phyloP scores from a whole-genome alignment of 306 rosid genomes.

The Urtica urens region DNA sequence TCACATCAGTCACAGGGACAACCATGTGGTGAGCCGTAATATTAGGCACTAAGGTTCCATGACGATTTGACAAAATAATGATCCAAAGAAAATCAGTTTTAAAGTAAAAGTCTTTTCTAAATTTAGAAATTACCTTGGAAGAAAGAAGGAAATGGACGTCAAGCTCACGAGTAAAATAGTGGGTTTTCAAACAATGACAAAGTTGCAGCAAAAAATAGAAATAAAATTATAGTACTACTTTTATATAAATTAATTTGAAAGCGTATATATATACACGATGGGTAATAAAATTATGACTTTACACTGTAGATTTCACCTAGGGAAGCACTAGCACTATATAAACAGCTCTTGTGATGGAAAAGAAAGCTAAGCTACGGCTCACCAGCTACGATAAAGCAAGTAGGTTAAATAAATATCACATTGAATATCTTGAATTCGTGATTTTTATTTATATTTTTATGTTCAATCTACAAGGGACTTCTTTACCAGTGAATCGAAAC shows the following conservation, averaged over 20 bases:
- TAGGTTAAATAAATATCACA: constrained; percentile 1
- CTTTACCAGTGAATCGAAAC: constrained; percentile 14
- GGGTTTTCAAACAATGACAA: constrained; percentile 1
- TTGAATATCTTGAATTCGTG: too few species aligned
- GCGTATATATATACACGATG: too few species aligned
- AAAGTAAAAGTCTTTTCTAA: not conserved
- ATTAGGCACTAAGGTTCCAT: not conserved
- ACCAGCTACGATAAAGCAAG: constrained; percentile 18
- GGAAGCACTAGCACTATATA: constrained; percentile 9
- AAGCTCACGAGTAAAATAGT: constrained; percentile 2
- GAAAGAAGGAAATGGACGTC: not conserved
- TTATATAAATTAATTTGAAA: not conserved
- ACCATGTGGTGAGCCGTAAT: not conserved
- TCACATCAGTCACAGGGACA: constrained; percentile 4
- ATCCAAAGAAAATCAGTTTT: not conserved
- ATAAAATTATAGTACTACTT: not conserved
- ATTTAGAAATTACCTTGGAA: constrained; percentile 1
- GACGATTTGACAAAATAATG: not conserved
- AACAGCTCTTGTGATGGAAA: constrained; percentile 3
- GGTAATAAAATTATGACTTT: constrained; percentile 13
- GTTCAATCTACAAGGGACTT: constrained; percentile 28
- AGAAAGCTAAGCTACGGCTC: constrained; percentile 12
- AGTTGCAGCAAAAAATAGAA: not conserved
- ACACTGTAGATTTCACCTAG: constrained; percentile 37
- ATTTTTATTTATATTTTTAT: too few species aligned